phyloP scores from a whole-genome alignment of 441 rosid genomes.

The Pelargonium fulgidum region DNA sequence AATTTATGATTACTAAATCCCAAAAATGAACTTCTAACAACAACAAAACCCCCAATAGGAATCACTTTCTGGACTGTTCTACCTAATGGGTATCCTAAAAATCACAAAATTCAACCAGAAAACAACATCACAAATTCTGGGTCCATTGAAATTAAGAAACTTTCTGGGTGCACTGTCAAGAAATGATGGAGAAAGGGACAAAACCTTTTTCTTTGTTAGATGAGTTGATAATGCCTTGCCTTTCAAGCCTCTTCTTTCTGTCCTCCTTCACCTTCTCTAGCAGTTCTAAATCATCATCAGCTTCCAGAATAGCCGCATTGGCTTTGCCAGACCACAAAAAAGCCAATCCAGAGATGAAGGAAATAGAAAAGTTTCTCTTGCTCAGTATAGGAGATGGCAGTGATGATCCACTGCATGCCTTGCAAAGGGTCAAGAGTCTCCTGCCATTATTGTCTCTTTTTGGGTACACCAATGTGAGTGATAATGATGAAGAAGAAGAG shows the following conservation, averaged over 20 bases:
- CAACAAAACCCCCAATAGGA: too few relatives aligned
- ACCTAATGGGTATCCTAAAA: not conserved
- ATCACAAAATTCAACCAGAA: not conserved
- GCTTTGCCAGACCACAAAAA: conserved; percentile 38
- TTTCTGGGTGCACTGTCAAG: not conserved
- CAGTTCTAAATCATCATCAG: conserved; percentile 86
- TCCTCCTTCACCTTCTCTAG: conserved; percentile 80
- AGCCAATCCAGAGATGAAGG: conserved; percentile 42
- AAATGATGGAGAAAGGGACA: not conserved
- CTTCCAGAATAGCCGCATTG: conserved; percentile 78
- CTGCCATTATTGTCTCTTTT: conserved; percentile 21
- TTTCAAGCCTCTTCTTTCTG: conserved; percentile 82
- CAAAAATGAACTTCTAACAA: too few relatives aligned
- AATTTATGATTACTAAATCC: too few relatives aligned
- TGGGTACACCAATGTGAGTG: conserved; percentile 18
- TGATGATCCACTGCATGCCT: conserved; percentile 28
- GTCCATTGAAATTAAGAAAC: not conserved
- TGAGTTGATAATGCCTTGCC: conserved; percentile 66
- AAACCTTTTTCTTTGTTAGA: conserved; percentile 67
- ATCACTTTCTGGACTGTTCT: not conserved
- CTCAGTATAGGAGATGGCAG: conserved; percentile 25
- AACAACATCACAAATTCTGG: not conserved
- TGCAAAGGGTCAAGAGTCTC: conserved; percentile 34
- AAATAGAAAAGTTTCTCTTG: conserved; percentile 50
- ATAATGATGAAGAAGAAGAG: conserved; percentile 13